Evolutionary conservation across 495 filamentous ascomycete species (phyloP), one percentile per base, ranked within the genome.

Genomic region (Margaritispora aquatica): DNA sequence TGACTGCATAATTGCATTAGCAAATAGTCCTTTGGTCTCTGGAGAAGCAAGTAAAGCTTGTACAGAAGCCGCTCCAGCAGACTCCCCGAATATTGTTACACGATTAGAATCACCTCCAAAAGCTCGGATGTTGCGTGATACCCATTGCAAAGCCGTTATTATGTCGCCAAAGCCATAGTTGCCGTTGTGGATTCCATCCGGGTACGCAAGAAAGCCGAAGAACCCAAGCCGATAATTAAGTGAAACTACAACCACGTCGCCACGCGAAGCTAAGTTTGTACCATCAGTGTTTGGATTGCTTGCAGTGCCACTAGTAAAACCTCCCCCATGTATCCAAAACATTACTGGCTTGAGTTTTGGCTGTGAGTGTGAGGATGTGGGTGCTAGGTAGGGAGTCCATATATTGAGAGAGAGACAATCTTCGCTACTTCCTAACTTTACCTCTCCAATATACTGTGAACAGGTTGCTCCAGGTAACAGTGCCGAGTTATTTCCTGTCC

Each of bases 71-170:
- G 76, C 88, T 29, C 88, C 88, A 8, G 88, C 86, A 3, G 83
- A 87, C 57, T 90, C 82, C 13, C 89, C 89, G 57, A 80, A 77
- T 17, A 92, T 78, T 0, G 89, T 92, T 38, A 92, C 81, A 54
- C 77, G 71, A 20, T 69, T 65, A 8, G 82, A 77, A 66, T 92
- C 84, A 19, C 88, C 88, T 1, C 88, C 87, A 63, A 93, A 91
- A 2, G 76, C 73, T 54, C 74, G 70, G 58, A 91, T 89, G 65
- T 90, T 74, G 56, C 83, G 75, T 56, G 86, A 79, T 17, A 88
- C 80, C 88, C 88, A 91, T 59, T 64, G 58, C 50, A 79, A 60
- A 1, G 73, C 75, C 23, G 66, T 66, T 22, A 76, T 74, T 60
- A 75, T 71, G 52, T 77, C 74, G 2, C 63, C 59, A 41, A 67